Evolutionary conservation across 768 basidiomycete species (phyloP), one percentile per base, ranked within the genome.

Genomic region (Leccinum subtestaceum): DNA sequence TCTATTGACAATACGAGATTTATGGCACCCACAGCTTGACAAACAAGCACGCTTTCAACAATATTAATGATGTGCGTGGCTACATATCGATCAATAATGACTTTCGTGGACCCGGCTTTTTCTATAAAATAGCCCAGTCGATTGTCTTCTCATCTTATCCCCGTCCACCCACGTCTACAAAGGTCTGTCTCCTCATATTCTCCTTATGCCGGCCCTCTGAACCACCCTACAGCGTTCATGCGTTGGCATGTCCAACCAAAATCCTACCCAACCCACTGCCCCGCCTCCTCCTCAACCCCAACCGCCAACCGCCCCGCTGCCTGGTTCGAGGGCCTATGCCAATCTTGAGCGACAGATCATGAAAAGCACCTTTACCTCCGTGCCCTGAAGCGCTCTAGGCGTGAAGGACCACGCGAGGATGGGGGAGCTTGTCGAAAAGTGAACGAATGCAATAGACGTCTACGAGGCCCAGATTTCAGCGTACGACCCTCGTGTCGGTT

Each of bases 41-140:
- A 78, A 78, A 78, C 77, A 78, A 78, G 56, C 53, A 69, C 65
- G 68, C 70, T 73, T 68, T 74, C 75, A 32, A 56, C 27, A 27
- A 27, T 27, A 27, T 27, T 27, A 27, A 27, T 50, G 63, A 50
- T 58, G 49, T 23, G 49, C 51, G 55, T 56, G 15, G 63, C 60
- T 63, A 69, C 62, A 70, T 65, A 71, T 68, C 64, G 66, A 73
- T 74, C 65, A 58, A 53, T 34, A 68, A 74, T 74, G 72, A 69
- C 66, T 70, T 70, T 69, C 68, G 69, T 74, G 56, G 63, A 48
- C 51, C 7, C 12, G 27, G 48, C 27, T 8, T 17, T 15, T 19
- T 19, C 55, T 65, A 73, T 73, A 74, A 73, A 73, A 49, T 48
- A 34, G 29, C 13, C 31, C 49, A 9, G 13, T 19, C 43, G 12